A percentile compares a stretch with the other conserved stretches of the same genome.
Evolutionary conservation across 2,329 filamentous ascomycete species (phyloP).

Genomic region (Lojkania enalia): DNA sequence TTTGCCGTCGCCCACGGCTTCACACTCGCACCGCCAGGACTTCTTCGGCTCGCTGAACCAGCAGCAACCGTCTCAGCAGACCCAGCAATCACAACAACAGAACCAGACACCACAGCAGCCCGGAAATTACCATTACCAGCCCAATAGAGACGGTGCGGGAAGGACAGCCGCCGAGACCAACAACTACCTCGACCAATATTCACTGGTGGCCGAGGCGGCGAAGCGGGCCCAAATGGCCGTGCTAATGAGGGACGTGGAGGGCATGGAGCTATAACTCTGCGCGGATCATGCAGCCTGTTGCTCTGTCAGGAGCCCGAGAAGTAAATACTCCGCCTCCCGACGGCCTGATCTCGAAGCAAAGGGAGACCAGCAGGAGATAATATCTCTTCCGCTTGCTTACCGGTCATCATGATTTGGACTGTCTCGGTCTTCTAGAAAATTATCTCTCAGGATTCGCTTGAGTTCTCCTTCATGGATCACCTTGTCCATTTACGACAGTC

Average conservation of each 20-base stretch:
- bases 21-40: constrained; percentile 38
- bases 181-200: constrained; percentile 78
- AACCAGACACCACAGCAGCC: constrained; percentile 2
- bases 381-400: too few species aligned
- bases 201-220: constrained; percentile 85
- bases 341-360: too few species aligned
- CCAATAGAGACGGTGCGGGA: constrained; percentile 40
- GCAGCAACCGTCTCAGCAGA: constrained; percentile 28
- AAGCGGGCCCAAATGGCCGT: constrained; percentile 91
- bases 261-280: constrained; percentile 64
- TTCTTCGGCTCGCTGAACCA: constrained; percentile 36
- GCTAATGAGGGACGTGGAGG: constrained; percentile 83
- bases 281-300: too few species aligned
- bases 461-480: too few species aligned
- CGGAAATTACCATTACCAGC: constrained; percentile 37
- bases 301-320: too few species aligned
- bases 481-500: too few species aligned
- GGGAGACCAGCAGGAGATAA: too few species aligned
- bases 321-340: too few species aligned
- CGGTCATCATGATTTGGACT: too few species aligned
- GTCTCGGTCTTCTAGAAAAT: too few species aligned
- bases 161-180: constrained; percentile 52
- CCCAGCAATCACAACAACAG: constrained; percentile 18
- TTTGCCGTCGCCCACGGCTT: constrained; percentile 38
- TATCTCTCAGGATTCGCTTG: too few species aligned